phyloP scores from a whole-genome alignment of 139 green algal genomes.

The Chlamydomonas incerta region DNA sequence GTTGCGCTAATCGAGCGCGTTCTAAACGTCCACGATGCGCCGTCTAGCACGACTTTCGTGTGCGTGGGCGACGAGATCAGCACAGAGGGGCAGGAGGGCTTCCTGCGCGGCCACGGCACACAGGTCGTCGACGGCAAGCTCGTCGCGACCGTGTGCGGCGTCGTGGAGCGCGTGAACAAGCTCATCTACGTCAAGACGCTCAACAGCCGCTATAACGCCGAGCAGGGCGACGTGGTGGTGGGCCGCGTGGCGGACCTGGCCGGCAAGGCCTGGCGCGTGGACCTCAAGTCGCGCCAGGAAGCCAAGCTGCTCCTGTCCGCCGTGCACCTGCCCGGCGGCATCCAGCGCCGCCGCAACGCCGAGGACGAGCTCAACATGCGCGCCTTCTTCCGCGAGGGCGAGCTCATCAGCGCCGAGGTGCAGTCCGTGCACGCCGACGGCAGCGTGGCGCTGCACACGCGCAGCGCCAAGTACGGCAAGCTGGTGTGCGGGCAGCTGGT shows the following conservation, averaged over 20 bases:
- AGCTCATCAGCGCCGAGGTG: constrained; percentile 91
- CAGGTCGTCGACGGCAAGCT: constrained; percentile 74
- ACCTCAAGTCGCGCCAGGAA: constrained; percentile 77
- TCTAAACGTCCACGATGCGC: constrained; percentile 8
- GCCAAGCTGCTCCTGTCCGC: constrained; percentile 86
- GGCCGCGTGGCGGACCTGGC: constrained; percentile 81
- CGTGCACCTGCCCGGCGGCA: constrained; percentile 87
- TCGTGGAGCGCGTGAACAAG: constrained; percentile 86
- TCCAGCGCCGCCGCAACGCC: constrained; percentile 82
- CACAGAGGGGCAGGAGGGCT: constrained; percentile 55
- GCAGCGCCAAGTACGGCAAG: constrained; percentile 88
- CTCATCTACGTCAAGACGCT: constrained; percentile 82
- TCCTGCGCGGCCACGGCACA: constrained; percentile 81
- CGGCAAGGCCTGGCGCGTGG: constrained; percentile 86
- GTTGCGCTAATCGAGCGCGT: constrained; percentile 16
- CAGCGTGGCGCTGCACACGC: constrained; percentile 85
- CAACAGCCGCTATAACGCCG: constrained; percentile 79
- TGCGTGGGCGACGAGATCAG: constrained; percentile 55
- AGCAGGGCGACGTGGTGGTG: constrained; percentile 88
- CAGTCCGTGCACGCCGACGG: constrained; percentile 84
- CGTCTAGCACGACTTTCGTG: constrained; percentile 31
- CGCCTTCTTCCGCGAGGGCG: constrained; percentile 81
- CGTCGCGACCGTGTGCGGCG: constrained; percentile 78
- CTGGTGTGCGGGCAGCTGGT: constrained; percentile 79
- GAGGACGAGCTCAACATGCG: constrained; percentile 95